Evolutionary conservation across 768 basidiomycete genomes (phyloP).

Genomic region (Lyophyllum semitale): DNA sequence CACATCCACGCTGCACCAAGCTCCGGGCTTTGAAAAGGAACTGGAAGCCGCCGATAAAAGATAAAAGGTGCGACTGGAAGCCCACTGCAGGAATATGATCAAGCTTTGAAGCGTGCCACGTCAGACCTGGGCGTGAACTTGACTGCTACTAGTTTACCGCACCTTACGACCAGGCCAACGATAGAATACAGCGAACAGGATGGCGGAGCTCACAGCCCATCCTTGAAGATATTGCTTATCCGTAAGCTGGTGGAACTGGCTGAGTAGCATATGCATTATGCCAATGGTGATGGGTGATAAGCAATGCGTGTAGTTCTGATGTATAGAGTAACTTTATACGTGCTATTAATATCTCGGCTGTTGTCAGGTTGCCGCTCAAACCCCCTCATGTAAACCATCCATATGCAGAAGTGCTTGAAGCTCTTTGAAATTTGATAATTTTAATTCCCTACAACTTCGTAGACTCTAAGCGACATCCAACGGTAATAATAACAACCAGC

Average conservation of each 20-base stretch:
- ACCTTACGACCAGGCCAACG: slow-evolving; percentile 7
- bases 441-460: too few relatives aligned
- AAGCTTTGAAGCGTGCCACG: slow-evolving; percentile 5
- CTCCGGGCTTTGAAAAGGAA: slow-evolving; percentile 22
- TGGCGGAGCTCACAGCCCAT: neutral
- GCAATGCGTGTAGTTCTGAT: too few relatives aligned
- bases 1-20: slow-evolving; percentile 26
- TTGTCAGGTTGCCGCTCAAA: too few relatives aligned
- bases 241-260: neutral
- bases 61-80: slow-evolving; percentile 21
- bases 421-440: too few relatives aligned
- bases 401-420: too few relatives aligned
- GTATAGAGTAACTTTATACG: too few relatives aligned
- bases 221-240: neutral
- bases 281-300: too few relatives aligned
- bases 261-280: too few relatives aligned
- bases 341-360: too few relatives aligned
- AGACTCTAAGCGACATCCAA: too few relatives aligned
- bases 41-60: slow-evolving; percentile 23
- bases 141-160: neutral
- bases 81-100: slow-evolving; percentile 26
- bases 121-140: neutral
- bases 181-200: neutral
- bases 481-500: too few relatives aligned
- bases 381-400: too few relatives aligned